Base-by-base conservation (phyloP, 2,329 filamentous ascomycete species). In the Fusarium poae region DNA sequence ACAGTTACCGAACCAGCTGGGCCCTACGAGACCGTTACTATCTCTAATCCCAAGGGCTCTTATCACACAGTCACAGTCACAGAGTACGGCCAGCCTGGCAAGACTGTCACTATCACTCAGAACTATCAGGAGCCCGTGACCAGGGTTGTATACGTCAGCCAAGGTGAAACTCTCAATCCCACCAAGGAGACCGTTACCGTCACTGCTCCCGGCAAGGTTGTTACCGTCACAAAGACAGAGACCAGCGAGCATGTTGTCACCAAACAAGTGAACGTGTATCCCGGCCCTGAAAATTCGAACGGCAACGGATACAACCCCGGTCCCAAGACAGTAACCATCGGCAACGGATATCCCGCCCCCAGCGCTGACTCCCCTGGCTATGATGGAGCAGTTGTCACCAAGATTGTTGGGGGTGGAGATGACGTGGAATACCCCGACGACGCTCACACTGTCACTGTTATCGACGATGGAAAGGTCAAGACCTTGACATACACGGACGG, bases 101-200 rank as follows among this genome's bases (percentile, higher is more conserved):
- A 66, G 40, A 72, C 65, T 20, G 45, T 65, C 27, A 72, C 70
- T 2, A 30, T 72, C 37, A 68, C 59, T n/a, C 48, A 65, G 18
- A 48, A 65, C 32, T 59, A 71, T 39, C 61, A 69, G 21, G 44
- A 23, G 13, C 68, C 67, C 23, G 52, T 56, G 21, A 65, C 53
- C 42, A 70, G 57, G 55, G 44, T 65, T 35, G 67, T 71, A 9
- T 72, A 72, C 45, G 49, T 72, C 35, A 72, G 67, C 37, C 52
- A 72, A 8, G 70, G 70, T n/a, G 58, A 57, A 35, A 55, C 53
- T 9, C 32, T 68, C 42, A 34, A 69, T 40, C 58, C 68, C 11
- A 58, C 65, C 27, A 67, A 62, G 32, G 66, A 77, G 48, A 79
- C 77, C 20, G 65, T 77, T 10, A 77, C 73, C 4, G 57, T 74